phyloP scores from a whole-genome alignment of 73 alveolate genomes.

The Paramecium tetraurelia region DNA sequence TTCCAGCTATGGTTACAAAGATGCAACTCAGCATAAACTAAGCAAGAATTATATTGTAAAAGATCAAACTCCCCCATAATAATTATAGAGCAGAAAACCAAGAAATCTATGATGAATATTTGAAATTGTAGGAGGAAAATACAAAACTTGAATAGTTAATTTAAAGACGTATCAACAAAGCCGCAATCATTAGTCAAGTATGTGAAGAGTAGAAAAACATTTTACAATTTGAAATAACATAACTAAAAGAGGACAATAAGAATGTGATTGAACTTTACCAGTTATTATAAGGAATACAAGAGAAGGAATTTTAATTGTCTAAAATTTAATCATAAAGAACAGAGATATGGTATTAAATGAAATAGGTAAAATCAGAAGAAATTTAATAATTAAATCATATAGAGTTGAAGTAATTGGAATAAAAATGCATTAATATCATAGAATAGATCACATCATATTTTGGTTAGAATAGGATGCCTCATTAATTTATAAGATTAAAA shows the following conservation, averaged over 20 bases:
- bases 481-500: slow-evolving; percentile 29
- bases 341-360: neutral
- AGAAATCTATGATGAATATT: neutral
- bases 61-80: neutral
- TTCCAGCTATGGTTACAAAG: slow-evolving; percentile 6
- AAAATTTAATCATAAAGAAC: slow-evolving; percentile 1
- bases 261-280: neutral
- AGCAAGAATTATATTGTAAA: neutral
- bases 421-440: neutral
- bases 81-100: neutral
- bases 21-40: neutral
- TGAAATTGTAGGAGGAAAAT: neutral
- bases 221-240: neutral
- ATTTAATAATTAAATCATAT: neutral
- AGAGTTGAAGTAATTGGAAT: neutral
- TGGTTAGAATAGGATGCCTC: neutral
- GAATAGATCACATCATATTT: neutral
- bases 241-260: neutral
- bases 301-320: neutral
- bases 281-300: neutral
- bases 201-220: neutral
- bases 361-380: neutral
- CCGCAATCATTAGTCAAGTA: neutral
- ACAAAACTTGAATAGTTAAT: neutral
- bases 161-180: neutral